Conservation (phyloP, 1,139 yeast species). For the Candida labiduridarum region DNA sequence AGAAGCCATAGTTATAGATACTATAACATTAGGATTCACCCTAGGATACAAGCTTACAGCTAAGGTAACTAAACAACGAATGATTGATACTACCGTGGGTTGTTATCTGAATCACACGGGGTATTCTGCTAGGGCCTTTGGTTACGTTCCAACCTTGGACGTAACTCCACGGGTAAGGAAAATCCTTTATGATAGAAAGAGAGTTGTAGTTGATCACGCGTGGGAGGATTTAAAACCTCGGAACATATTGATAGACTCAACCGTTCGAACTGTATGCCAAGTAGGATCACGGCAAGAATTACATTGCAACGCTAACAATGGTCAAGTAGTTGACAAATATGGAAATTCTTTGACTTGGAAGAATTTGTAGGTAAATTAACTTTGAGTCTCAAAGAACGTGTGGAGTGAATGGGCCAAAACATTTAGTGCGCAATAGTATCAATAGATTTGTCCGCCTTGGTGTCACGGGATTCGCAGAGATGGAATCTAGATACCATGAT, state of each 20-base stretch:
- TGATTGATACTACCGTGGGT: slow-evolving; percentile 8
- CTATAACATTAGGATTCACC: slow-evolving; percentile 8
- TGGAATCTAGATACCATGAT: no score
- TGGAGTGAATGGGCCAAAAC: no score
- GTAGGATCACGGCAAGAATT: slow-evolving; percentile 12
- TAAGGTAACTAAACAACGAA: slow-evolving; percentile 4
- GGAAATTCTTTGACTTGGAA: slow-evolving; percentile 12
- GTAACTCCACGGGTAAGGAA: slow-evolving; percentile 5
- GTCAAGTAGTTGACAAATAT: slow-evolving; percentile 8
- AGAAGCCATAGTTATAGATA: slow-evolving; percentile 4
- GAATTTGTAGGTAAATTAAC: slow-evolving; percentile 5
- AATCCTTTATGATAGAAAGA: slow-evolving; percentile 2
- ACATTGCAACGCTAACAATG: slow-evolving; percentile 9
- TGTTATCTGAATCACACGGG: slow-evolving; percentile 3
- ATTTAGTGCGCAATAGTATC: no score
- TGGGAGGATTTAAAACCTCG: slow-evolving; percentile 2
- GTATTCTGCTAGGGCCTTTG: slow-evolving; percentile 7
- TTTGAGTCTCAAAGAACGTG: no score
- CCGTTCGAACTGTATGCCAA: slow-evolving; percentile 11
- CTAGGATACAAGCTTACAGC: slow-evolving; percentile 8
- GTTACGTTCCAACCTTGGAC: slow-evolving; percentile 10
- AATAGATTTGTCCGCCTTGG: no score
- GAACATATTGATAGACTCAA: slow-evolving; percentile 5
- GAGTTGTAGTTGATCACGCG: neutral
- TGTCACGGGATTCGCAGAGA: no score